Evolutionary conservation across 2,329 filamentous ascomycete species (phyloP), one percentile per base, ranked within the genome.

Genomic region (Diplodia mutila): DNA sequence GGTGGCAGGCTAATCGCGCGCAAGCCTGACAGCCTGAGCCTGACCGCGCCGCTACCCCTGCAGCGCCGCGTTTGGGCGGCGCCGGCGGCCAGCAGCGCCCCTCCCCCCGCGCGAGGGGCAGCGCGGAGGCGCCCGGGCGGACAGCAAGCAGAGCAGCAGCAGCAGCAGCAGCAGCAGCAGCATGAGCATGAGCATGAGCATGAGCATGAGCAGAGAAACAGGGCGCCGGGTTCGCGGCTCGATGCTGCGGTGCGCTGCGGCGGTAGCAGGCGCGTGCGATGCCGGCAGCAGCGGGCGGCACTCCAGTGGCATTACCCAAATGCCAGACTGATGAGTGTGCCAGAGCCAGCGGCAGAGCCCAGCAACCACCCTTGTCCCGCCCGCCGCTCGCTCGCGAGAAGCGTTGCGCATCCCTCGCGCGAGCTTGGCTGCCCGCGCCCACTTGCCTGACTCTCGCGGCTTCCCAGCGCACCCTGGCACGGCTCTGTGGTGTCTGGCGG

Each of bases 361-460:
- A 29, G 29, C 29, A n/a, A 37, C 32, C 27, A 63, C 37, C 59
- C 59, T 63, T 63, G 59, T 51, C 46, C 59, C 59, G 42, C 11
- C 51, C 25, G 23, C 25, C 51, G 55, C 39, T 32, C 55, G 55
- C 42, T 63, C 59, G 59, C 59, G 42, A 63, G n/a, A 63, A 48
- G 59, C 59, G 59, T 63, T 63, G 59, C 59, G 59, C 59, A 63
- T 63, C 59, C 57, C 59, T 63, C 59, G 59, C 46, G 57, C 57
- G 48, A 23, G 48, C 48, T 53, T 65, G 51, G 61, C 51, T 65
- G 51, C 61, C 61, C 51, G 61, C 32, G n/a, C 49, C 61, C 32
- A 27, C 48, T 49, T 52, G 29, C 46, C 59, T 51, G 42, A 51
- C 42, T 51, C 46, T 51, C 14, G 59, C 57, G 57, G 57, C 57